A percentile compares a stretch with the other conserved stretches of the same genome.
Conservation (phyloP, 1,139 yeast genomes). For the Blastobotrys indianensis region DNA sequence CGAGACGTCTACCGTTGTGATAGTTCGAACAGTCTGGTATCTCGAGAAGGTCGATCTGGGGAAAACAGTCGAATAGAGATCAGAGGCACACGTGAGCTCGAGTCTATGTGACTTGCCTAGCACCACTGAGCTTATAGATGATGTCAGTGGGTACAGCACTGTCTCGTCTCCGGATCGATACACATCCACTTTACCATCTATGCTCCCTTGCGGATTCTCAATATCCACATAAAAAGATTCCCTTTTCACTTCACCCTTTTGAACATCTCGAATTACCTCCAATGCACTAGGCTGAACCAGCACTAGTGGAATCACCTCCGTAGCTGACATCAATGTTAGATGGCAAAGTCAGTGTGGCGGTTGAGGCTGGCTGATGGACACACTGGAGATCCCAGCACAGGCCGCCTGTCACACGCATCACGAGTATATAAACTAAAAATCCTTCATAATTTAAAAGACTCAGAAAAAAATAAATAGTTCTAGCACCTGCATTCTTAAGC, state of each 20-base stretch:
- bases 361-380: constrained; percentile 52
- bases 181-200: constrained; percentile 31
- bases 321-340: constrained; percentile 29
- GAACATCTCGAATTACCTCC: constrained; percentile 39
- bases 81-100: background rate
- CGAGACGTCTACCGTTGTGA: constrained; percentile 34
- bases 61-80: constrained; percentile 1
- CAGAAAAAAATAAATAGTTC: background rate
- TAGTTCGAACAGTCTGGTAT: constrained; percentile 8
- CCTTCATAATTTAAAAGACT: background rate
- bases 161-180: constrained; percentile 28
- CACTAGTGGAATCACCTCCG: constrained; percentile 24
- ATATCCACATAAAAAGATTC: constrained; percentile 39
- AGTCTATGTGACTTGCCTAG: background rate
- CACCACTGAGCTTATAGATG: constrained; percentile 22
- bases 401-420: no score
- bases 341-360: constrained; percentile 73
- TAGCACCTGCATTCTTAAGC: constrained; percentile 6
- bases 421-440: background rate
- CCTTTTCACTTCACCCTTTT: constrained; percentile 15
- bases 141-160: constrained; percentile 20
- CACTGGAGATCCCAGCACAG: constrained; percentile 57
- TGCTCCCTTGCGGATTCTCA: constrained; percentile 10
- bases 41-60: constrained; percentile 7
- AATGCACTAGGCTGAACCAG: constrained; percentile 42